A percentile compares a stretch with the other conserved stretches of the same genome.
Conservation (phyloP, 2,329 filamentous ascomycete genomes). For the Alternaria metachromatica region DNA sequence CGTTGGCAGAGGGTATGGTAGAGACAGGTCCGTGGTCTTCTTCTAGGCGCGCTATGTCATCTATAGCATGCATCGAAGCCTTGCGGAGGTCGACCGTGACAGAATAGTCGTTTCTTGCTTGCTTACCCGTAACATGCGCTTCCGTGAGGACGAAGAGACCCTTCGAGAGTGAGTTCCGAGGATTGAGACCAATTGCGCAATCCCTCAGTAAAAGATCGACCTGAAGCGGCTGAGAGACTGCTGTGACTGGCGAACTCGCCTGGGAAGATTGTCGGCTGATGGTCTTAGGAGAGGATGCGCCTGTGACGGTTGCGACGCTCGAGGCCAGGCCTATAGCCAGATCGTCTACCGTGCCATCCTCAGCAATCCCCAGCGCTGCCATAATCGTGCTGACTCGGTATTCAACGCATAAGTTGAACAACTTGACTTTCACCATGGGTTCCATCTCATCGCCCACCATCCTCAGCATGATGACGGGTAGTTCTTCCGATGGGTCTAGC, state of each 20-base stretch:
- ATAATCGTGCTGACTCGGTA: slow-evolving; percentile 86
- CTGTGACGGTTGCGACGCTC: slow-evolving; percentile 79
- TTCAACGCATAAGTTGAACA: slow-evolving; percentile 84
- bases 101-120: slow-evolving; percentile 71
- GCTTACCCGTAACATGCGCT: slow-evolving; percentile 70
- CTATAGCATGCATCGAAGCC: slow-evolving; percentile 81
- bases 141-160: slow-evolving; percentile 80
- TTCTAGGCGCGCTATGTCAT: slow-evolving; percentile 66
- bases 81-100: slow-evolving; percentile 75
- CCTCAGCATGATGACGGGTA: slow-evolving; percentile 81
- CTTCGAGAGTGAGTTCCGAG: slow-evolving; percentile 76
- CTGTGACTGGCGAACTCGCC: slow-evolving; percentile 27
- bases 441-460: slow-evolving; percentile 96
- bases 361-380: slow-evolving; percentile 74
- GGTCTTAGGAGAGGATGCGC: slow-evolving; percentile 61
- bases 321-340: slow-evolving; percentile 77
- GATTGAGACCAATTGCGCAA: slow-evolving; percentile 84
- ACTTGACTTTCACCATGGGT: slow-evolving; percentile 84
- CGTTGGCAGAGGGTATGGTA: slow-evolving; percentile 34
- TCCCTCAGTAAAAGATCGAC: slow-evolving; percentile 80
- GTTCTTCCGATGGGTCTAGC: slow-evolving; percentile 45
- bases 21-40: slow-evolving; percentile 20
- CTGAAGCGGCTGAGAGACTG: slow-evolving; percentile 55
- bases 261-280: slow-evolving; percentile 41
- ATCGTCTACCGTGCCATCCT: slow-evolving; percentile 68